Conservation (phyloP, 495 filamentous ascomycete genomes). For the Penicillium verhagenii region DNA sequence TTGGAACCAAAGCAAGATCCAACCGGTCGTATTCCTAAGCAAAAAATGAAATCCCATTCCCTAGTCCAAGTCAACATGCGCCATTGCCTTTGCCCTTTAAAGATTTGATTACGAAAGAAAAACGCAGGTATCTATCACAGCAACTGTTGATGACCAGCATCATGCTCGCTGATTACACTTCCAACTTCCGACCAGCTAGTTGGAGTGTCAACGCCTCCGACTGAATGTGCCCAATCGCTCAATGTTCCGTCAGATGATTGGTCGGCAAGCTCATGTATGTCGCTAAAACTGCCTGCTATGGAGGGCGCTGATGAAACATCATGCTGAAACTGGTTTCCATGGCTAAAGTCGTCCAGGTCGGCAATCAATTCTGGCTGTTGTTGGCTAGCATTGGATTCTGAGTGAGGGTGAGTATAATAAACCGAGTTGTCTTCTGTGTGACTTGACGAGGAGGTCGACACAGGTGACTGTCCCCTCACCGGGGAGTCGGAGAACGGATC, state of each 20-base stretch:
- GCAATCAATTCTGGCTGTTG: slow-evolving; percentile 16
- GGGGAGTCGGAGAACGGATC: slow-evolving; percentile 24
- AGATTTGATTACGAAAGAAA: background rate
- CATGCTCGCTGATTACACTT: slow-evolving; percentile 63
- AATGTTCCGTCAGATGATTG: slow-evolving; percentile 55
- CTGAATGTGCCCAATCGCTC: slow-evolving; percentile 57
- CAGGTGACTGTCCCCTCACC: slow-evolving; percentile 11
- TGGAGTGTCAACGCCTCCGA: slow-evolving; percentile 59
- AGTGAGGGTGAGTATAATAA: slow-evolving; percentile 37
- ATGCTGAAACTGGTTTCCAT: slow-evolving; percentile 17
- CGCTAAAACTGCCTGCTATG: slow-evolving; percentile 36
- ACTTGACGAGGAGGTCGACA: slow-evolving; percentile 31
- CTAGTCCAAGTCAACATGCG: slow-evolving; percentile 1
- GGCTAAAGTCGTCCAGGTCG: slow-evolving; percentile 11
- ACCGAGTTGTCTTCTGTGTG: slow-evolving; percentile 32
- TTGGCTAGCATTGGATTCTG: slow-evolving; percentile 30
- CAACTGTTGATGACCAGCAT: slow-evolving; percentile 34
- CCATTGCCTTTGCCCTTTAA: slow-evolving; percentile 4
- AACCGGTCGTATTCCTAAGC: background rate
- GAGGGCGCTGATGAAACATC: slow-evolving; percentile 38
- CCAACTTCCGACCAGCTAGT: slow-evolving; percentile 78
- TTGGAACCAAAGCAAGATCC: background rate
- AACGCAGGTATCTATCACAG: background rate
- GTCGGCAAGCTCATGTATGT: slow-evolving; percentile 30
- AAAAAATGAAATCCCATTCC: background rate